Evolutionary conservation across 768 basidiomycete genomes (phyloP).

Genomic region (Boletus insuetus): DNA sequence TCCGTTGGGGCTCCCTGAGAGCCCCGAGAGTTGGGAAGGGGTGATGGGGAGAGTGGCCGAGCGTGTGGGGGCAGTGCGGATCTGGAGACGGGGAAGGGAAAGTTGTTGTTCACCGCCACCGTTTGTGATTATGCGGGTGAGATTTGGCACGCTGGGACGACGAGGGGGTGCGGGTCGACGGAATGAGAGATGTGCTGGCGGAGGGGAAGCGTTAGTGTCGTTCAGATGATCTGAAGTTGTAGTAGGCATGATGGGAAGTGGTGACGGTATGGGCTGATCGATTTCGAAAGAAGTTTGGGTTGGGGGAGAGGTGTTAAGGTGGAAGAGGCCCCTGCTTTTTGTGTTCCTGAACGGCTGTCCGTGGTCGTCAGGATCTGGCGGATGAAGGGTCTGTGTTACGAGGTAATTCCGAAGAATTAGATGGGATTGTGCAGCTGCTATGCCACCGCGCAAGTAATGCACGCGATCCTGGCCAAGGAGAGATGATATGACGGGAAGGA

Average conservation of each 20-base stretch:
- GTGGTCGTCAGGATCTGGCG: conserved; percentile 8
- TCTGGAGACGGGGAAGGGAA: conserved; percentile 55
- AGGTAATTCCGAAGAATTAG: conserved; percentile 54
- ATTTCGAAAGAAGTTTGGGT: conserved; percentile 55
- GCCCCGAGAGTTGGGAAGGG: conserved; percentile 13
- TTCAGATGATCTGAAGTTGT: conserved; percentile 35
- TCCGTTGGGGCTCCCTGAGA: conserved; percentile 17
- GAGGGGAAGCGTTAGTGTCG: conserved; percentile 59
- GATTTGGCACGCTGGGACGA: conserved; percentile 61
- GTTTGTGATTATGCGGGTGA: conserved; percentile 60
- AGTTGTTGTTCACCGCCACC: conserved; percentile 41
- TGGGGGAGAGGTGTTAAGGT: conserved; percentile 60
- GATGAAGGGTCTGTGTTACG: conserved; percentile 22
- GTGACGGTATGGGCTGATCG: conserved; percentile 51
- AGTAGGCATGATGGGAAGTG: conserved; percentile 57
- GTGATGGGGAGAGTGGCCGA: conserved; percentile 59
- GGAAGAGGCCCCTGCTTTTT: conserved; percentile 56
- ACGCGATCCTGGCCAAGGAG: conserved; percentile 54
- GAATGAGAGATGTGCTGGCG: conserved; percentile 63
- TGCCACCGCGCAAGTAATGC: conserved; percentile 72
- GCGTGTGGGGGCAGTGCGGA: conserved; percentile 55
- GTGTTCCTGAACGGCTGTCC: conserved; percentile 25
- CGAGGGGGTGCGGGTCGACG: conserved; percentile 47
- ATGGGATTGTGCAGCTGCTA: conserved; percentile 59
- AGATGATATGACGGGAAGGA: conserved; percentile 61